Evolutionary conservation across 805 yeast genomes (phyloP), one percentile per base, ranked within the genome.

Genomic region (Yamadazyma takamatsuzukensis): DNA sequence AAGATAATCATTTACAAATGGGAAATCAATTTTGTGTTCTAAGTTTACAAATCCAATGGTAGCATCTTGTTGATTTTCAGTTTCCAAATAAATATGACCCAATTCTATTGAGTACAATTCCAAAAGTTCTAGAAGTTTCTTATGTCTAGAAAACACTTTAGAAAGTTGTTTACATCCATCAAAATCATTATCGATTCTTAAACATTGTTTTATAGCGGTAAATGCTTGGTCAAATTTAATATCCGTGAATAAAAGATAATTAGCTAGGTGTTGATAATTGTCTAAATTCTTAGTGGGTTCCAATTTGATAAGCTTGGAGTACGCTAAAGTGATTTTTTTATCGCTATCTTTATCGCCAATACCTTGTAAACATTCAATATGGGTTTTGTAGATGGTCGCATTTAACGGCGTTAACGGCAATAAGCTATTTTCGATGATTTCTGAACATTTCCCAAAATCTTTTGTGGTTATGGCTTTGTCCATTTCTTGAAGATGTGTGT

Each of bases 141-240:
- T 56, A 38, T 78, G 58, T 37, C 70, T 73, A 18, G 74, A 64
- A 35, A 61, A 61, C n/a, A 78, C 54, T 44, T 80, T 74, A 8
- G 84, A 72, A 18, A 71, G 48, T 12, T 50, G 59, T 18, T 78
- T 76, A 54, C 95, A 87, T 2, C 56, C 60, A 17, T 60, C 59
- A 43, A 70, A 72, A 41, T 86, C 96, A 55, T 86, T 83, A 54
- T 90, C 90, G 27, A 76, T 70, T 34, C 83, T 78, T 30, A 90
- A 61, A 53, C 97, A 88, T 41, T 73, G 78, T 44, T 80, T 74
- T 16, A 80, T 64, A 24, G 68, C 64, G 37, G 56, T 65, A 46
- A 73, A 57, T 0, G 83, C 71, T 16, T 67, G 66, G 11, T 74
- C 74, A 37, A 70, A 75, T 25, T 76, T 75, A 23, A 66, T 61